Conservation (phyloP, 768 basidiomycete genomes). For the Serendipita sp. region DNA sequence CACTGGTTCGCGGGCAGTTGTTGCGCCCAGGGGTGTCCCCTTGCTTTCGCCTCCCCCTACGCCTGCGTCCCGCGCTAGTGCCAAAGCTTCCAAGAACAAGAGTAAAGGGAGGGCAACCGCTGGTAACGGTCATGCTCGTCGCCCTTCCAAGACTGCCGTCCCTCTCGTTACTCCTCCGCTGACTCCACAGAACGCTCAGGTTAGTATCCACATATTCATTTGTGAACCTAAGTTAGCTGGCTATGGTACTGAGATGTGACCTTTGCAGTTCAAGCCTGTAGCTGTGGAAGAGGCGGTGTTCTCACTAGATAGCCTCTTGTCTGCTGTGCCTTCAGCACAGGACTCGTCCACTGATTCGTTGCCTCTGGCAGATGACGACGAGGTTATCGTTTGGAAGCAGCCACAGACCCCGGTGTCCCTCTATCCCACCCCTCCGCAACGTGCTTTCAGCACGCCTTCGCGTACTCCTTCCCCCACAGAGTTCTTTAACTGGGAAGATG, state of each 20-base stretch:
- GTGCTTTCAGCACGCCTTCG: constrained; percentile 4
- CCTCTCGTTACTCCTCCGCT: not conserved
- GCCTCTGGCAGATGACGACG: constrained; percentile 1
- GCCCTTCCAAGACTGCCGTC: not conserved
- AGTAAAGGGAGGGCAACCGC: not conserved
- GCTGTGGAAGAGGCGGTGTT: constrained; percentile 4
- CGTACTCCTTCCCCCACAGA: constrained; percentile 2
- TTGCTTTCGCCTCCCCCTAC: not conserved
- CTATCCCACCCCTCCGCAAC: not conserved
- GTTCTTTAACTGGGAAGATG: constrained; percentile 5
- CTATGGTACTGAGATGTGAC: not conserved
- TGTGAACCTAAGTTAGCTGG: no score
- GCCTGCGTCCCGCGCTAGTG: not conserved
- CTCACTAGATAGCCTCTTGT: not conserved
- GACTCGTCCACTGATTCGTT: constrained; percentile 1
- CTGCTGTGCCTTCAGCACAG: not conserved
- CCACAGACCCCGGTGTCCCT: not conserved
- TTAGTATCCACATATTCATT: not conserved
- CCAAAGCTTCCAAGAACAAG: not conserved
- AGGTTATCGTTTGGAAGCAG: constrained; percentile 6
- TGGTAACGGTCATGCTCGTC: not conserved
- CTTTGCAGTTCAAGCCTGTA: not conserved
- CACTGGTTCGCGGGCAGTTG: not conserved
- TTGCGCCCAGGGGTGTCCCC: not conserved
- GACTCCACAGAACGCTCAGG: not conserved